A percentile compares a stretch with the other conserved stretches of the same genome.
phyloP scores from a whole-genome alignment of 345 rosid species.

The Populus deltoides region DNA sequence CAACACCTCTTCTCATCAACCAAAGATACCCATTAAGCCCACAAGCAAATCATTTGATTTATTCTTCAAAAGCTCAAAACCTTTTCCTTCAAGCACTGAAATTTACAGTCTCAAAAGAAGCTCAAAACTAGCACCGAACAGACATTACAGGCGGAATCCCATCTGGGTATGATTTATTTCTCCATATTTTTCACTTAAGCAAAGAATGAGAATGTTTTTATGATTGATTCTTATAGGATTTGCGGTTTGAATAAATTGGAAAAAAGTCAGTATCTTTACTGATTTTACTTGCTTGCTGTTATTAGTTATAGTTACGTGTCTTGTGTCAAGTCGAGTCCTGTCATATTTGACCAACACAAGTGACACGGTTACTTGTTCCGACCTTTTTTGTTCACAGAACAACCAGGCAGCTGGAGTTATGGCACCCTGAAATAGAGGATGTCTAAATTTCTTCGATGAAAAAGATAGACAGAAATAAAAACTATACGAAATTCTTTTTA shows the following conservation, averaged over 20 bases:
- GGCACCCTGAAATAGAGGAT: background rate
- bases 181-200: background rate
- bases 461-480: too few species aligned
- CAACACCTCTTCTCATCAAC: conserved; percentile 16
- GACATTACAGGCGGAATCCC: conserved; percentile 23
- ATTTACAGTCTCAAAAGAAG: conserved; percentile 16
- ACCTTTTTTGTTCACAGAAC: background rate
- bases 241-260: too few species aligned
- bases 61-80: conserved; percentile 19
- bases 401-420: background rate
- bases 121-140: conserved; percentile 18
- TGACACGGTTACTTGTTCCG: background rate
- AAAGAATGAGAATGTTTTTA: too few species aligned
- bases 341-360: background rate
- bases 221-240: too few species aligned
- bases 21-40: conserved; percentile 18
- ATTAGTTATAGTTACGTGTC: background rate
- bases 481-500: too few species aligned
- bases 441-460: too few species aligned
- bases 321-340: too few species aligned
- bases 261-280: too few species aligned
- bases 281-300: too few species aligned
- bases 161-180: conserved; percentile 38
- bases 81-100: conserved; percentile 22
- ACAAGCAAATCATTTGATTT: conserved; percentile 3